Evolutionary conservation across 495 filamentous ascomycete species (phyloP), one percentile per base, ranked within the genome.

Genomic region (Geoglossum glabrum): DNA sequence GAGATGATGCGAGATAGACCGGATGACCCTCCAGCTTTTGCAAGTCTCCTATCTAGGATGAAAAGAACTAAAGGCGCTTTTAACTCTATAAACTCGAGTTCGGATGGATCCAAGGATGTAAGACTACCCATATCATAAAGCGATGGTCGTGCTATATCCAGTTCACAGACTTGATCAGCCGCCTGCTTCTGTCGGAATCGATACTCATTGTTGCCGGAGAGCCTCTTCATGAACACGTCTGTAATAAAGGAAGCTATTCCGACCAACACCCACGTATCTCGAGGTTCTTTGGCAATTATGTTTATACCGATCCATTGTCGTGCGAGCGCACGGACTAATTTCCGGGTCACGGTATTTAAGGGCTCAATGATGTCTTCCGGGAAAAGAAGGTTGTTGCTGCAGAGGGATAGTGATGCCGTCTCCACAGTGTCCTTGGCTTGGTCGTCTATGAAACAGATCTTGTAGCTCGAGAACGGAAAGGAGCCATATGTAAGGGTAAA

Each of bases 161-260:
- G 63, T 55, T 93, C 83, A 55, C 88, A 83, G 17, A 95, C 77
- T 62, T 74, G 75, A 65, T 99, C 93, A 10, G 85, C 76, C 66
- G 84, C 80, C 30, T 79, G 75, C 71, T 99, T 99, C 60, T 92
- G 79, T n/a, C 86, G 84, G 64, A 86, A 96, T 21, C 86, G 75
- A 63, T 92, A 90, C 64, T 94, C 87, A 64, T 99, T 99, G 61
- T 90, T 94, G 1, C 92, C 92, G 67, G 85, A 90, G 15, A 99
- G 73, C 57, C 76, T 80, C 62, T 79, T 86, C 80, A 97, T 84
- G 68, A 90, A 97, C 1, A 85, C 76, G 60, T 92, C 89, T 8
- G 93, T 87, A 72, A 97, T 90, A 69, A 85, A 96, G 75, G 86
- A 90, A 23, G 89, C 83, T 54, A 94, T 83, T 3, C 92, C 93